Percentiles rank a stretch among this genome's conserved stretches.
These are phyloP conservation scores for Verticillium albo-atrum DNA, from an alignment of 2,329 filamentous ascomycete species.

Conservation along the genomic window DNA sequence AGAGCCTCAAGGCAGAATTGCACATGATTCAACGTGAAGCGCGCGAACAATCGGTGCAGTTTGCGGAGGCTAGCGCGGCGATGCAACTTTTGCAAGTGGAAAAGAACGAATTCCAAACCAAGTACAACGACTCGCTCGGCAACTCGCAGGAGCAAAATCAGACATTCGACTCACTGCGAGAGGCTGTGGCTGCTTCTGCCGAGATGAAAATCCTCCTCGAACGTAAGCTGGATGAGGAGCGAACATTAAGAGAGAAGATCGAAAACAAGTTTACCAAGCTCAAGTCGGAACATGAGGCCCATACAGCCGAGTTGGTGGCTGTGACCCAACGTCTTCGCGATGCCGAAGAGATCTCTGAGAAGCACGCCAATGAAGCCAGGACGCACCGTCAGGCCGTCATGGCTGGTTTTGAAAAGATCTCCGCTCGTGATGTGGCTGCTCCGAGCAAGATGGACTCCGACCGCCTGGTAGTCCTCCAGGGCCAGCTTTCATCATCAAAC, in stretches of 20 bases:
- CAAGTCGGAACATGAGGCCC: conserved; percentile 77
- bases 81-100: conserved; percentile 78
- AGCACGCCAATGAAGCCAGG: conserved; percentile 80
- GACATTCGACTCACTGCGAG: conserved; percentile 70
- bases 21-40: conserved; percentile 74
- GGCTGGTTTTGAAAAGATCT: conserved; percentile 73
- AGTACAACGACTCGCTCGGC: conserved; percentile 62
- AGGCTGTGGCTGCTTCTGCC: conserved; percentile 73
- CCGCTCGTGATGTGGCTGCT: conserved; percentile 45
- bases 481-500: conserved; percentile 75
- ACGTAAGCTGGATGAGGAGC: conserved; percentile 78
- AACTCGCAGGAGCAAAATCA: conserved; percentile 65
- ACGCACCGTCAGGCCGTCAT: conserved; percentile 81
- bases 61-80: conserved; percentile 70
- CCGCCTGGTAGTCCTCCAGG: conserved; percentile 69
- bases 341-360: conserved; percentile 82
- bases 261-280: conserved; percentile 75
- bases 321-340: conserved; percentile 72
- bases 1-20: conserved; percentile 79
- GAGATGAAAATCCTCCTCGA: conserved; percentile 75
- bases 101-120: conserved; percentile 69
- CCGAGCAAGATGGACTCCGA: conserved; percentile 51
- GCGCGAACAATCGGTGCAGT: conserved; percentile 74
- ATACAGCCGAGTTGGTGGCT: conserved; percentile 70
- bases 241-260: conserved; percentile 65